Evolutionary conservation across 1,139 yeast species (phyloP).

Genomic region (Suhomyces chickasaworum): DNA sequence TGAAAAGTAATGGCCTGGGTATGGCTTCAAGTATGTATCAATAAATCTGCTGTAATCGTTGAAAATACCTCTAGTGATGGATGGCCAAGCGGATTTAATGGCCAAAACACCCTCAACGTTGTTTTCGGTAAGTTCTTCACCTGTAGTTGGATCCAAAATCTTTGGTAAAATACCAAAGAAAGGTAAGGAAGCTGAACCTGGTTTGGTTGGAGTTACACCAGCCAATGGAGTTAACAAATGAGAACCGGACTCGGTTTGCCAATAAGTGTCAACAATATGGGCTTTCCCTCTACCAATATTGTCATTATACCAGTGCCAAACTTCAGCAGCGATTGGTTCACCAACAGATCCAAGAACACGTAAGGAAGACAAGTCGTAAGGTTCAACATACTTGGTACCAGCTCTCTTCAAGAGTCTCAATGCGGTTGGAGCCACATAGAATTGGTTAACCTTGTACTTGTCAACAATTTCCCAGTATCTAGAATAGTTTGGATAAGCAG

Average conservation of each 20-base stretch:
- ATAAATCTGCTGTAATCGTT: constrained; percentile 66
- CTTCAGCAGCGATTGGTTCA: constrained; percentile 91
- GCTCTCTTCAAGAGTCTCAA: constrained; percentile 81
- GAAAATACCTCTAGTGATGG: constrained; percentile 76
- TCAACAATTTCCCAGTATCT: constrained; percentile 87
- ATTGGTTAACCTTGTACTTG: constrained; percentile 73
- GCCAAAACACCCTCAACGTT: constrained; percentile 78
- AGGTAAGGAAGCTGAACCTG: constrained; percentile 79
- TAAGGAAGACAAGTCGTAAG: constrained; percentile 63
- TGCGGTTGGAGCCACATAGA: constrained; percentile 91
- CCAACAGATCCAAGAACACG: constrained; percentile 86
- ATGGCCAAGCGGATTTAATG: constrained; percentile 74
- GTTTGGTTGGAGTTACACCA: constrained; percentile 73
- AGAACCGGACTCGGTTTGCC: constrained; percentile 85
- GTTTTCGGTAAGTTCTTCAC: constrained; percentile 61
- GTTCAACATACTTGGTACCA: constrained; percentile 67
- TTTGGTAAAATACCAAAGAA: constrained; percentile 72
- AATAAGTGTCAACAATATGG: constrained; percentile 76
- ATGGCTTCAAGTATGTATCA: constrained; percentile 73
- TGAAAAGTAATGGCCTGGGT: constrained; percentile 68
- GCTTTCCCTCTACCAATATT: constrained; percentile 74
- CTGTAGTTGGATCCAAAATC: constrained; percentile 71
- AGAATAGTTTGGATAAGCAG: constrained; percentile 77
- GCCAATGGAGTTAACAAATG: constrained; percentile 74
- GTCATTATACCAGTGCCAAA: constrained; percentile 90